These are phyloP conservation scores for Aspergillus ruber DNA, from an alignment of 2,329 filamentous ascomycete species.

Conservation along the genomic window DNA sequence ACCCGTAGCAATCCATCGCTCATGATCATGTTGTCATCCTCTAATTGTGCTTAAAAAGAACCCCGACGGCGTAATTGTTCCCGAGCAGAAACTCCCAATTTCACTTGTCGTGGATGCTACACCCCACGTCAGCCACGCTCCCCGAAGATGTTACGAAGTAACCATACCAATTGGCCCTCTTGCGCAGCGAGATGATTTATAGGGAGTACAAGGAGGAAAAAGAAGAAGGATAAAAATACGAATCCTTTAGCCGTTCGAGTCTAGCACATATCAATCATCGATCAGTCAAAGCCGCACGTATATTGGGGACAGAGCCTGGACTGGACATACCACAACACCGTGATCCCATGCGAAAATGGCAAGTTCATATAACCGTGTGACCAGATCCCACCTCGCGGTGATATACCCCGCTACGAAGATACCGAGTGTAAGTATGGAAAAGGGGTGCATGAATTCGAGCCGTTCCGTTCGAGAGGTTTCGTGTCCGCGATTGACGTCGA, in stretches of 20 bases:
- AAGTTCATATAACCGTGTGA: conserved; percentile 93
- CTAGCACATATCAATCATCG: conserved; percentile 38
- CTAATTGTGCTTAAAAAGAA: conserved; percentile 63
- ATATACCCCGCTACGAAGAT: conserved; percentile 99
- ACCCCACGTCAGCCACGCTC: neutral
- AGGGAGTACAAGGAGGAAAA: conserved; percentile 76
- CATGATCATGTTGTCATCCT: conserved; percentile 58
- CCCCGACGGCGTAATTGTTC: conserved; percentile 92
- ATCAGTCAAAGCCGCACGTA: neutral
- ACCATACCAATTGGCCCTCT: conserved; percentile 71
- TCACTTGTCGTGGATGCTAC: conserved; percentile 74
- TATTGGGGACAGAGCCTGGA: neutral
- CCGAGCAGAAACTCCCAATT: conserved; percentile 80
- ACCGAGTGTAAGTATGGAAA: conserved; percentile 88
- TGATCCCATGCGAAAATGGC: conserved; percentile 97
- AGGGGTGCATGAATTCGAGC: conserved; percentile 75
- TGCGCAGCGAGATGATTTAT: conserved; percentile 73
- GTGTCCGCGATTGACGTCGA: neutral
- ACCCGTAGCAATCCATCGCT: conserved; percentile 88
- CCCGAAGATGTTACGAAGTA: neutral
- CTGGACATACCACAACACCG: conserved; percentile 84
- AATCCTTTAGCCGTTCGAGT: conserved; percentile 82
- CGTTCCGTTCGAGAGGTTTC: conserved; percentile 16
- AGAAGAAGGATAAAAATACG: conserved; percentile 72
- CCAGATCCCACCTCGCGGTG: conserved; percentile 97